These are phyloP conservation scores for Suillus fuscotomentosus DNA, from an alignment of 768 basidiomycete species.

Conservation along the genomic window DNA sequence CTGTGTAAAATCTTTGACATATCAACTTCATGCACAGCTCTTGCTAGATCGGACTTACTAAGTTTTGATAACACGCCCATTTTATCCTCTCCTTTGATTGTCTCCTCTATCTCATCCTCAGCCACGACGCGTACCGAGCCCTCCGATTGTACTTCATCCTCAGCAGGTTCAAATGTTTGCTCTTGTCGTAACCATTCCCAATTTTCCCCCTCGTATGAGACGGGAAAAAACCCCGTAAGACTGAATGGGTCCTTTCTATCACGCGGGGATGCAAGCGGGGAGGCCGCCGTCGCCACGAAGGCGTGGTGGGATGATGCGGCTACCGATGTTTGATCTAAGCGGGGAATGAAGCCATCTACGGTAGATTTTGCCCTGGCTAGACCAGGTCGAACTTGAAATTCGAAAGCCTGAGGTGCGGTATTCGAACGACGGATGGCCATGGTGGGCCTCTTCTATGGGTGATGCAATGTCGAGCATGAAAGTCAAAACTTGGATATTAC, in stretches of 20 bases:
- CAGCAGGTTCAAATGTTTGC: conserved; percentile 13
- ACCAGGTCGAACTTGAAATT: conserved; percentile 3
- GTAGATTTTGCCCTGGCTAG: conserved; percentile 9
- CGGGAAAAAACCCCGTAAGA: conserved; percentile 48
- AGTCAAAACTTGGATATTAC: conserved; percentile 1
- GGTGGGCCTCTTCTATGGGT: background rate
- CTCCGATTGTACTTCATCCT: conserved; percentile 7
- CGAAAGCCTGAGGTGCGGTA: conserved; percentile 23
- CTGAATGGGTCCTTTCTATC: conserved; percentile 47
- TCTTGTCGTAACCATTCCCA: conserved; percentile 43
- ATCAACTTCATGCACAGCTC: conserved; percentile 9
- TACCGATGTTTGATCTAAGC: background rate
- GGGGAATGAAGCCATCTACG: conserved; percentile 4
- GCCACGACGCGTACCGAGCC: conserved; percentile 5
- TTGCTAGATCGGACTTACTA: conserved; percentile 31
- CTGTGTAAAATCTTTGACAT: conserved; percentile 24
- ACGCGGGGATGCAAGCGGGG: conserved; percentile 20
- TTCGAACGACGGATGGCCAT: conserved; percentile 33
- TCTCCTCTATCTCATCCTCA: conserved; percentile 34
- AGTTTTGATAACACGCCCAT: conserved; percentile 43
- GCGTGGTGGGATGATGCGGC: conserved; percentile 2
- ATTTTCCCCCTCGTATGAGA: conserved; percentile 25
- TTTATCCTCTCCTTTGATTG: conserved; percentile 47
- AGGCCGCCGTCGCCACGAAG: background rate
- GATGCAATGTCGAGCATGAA: background rate